A percentile compares a stretch with the other conserved stretches of the same genome.
Evolutionary conservation across 78 protist genomes (phyloP).

Genomic region (Dictyostelium purpureum): DNA sequence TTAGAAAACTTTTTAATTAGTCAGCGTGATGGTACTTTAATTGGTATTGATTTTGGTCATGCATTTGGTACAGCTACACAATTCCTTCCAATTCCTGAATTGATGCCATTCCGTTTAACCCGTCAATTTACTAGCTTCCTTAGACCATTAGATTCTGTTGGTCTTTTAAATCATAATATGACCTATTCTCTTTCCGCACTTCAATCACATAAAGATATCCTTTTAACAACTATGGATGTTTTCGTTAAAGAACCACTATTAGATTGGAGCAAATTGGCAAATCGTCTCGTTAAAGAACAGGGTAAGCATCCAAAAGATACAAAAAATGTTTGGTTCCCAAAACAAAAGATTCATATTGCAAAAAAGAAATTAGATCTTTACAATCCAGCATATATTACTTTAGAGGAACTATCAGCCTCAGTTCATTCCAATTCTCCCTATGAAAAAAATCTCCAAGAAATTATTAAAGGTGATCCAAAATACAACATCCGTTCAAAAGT

Average conservation of each 20-base stretch:
- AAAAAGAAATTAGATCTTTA: conserved; percentile 52
- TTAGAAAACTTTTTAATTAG: conserved; percentile 90
- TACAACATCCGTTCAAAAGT: conserved; percentile 65
- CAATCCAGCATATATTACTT: conserved; percentile 77
- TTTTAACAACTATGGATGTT: conserved; percentile 84
- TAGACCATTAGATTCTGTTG: conserved; percentile 83
- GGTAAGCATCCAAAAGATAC: conserved; percentile 58
- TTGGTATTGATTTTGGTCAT: conserved; percentile 98
- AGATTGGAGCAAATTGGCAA: conserved; percentile 87
- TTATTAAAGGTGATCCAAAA: conserved; percentile 47
- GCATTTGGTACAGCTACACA: conserved; percentile 96
- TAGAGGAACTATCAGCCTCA: conserved; percentile 32
- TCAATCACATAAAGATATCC: conserved; percentile 58
- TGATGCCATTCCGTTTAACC: conserved; percentile 96
- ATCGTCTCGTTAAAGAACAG: conserved; percentile 52
- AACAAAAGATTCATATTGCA: conserved; percentile 81
- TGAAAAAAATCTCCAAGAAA: conserved; percentile 11
- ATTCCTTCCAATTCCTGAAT: conserved; percentile 93
- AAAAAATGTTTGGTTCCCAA: conserved; percentile 81
- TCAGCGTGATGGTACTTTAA: conserved; percentile 76
- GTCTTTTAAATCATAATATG: conserved; percentile 83
- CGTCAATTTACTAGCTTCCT: conserved; percentile 83
- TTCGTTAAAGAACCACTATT: conserved; percentile 92
- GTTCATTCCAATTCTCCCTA: conserved; percentile 16
- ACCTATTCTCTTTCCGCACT: conserved; percentile 79